Conservation (phyloP, 441 rosid species). For the Pelargonium cotyledonis region DNA sequence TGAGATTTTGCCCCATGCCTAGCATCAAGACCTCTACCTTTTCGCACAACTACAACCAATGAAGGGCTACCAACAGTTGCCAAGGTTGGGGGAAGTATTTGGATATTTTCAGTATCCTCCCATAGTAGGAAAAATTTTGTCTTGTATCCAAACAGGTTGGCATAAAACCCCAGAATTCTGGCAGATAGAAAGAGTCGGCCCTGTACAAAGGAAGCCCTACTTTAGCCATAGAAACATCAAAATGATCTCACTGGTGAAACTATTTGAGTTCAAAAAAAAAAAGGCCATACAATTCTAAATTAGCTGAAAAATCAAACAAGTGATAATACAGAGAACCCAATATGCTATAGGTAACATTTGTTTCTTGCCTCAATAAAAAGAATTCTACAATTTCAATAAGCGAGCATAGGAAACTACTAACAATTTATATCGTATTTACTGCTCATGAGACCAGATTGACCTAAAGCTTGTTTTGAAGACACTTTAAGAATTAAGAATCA, state of each 20-base stretch:
- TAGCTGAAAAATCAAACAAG: too few species aligned
- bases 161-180: slow-evolving; percentile 75
- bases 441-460: too few species aligned
- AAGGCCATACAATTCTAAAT: too few species aligned
- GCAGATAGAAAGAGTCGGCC: slow-evolving; percentile 85
- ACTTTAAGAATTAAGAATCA: neutral
- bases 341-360: too few species aligned
- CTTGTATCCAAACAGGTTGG: slow-evolving; percentile 81
- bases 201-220: slow-evolving; percentile 33
- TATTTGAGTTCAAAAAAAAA: too few species aligned
- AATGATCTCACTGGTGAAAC: neutral
- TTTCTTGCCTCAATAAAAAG: too few species aligned
- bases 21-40: slow-evolving; percentile 64
- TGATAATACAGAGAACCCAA: too few species aligned
- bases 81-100: slow-evolving; percentile 59
- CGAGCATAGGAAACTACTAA: too few species aligned
- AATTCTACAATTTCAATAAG: too few species aligned
- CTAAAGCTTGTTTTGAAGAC: too few species aligned
- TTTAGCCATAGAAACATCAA: neutral
- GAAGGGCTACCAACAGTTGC: slow-evolving; percentile 71
- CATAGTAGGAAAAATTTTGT: slow-evolving; percentile 75
- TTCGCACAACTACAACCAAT: slow-evolving; percentile 48
- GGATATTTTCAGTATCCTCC: slow-evolving; percentile 82
- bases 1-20: slow-evolving; percentile 68
- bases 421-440: too few species aligned